Base-by-base conservation (phyloP, 140 eudicot genomes). In the Cichorium intybus region DNA sequence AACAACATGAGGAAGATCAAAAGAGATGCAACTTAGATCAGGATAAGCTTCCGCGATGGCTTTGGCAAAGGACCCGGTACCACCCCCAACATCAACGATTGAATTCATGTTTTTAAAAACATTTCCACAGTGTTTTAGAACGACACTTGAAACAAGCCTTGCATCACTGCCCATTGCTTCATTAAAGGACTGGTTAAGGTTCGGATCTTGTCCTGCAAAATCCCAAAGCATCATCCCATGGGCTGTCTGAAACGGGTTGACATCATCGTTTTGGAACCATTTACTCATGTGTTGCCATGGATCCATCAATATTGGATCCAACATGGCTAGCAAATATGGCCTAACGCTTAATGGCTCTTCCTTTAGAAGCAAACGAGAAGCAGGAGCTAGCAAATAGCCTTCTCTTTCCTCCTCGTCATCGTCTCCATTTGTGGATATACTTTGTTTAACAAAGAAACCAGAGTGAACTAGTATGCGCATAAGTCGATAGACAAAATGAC, bases 11-110 rank as follows among this genome's bases (percentile, higher is more conserved):
- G 86, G 85, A 7, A 73, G 76, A 16, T 84, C 86, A 49, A 82
- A 73, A 35, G 63, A 66, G 0, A 12, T 21, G 62, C 82, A 83
- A 23, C 55, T 55, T 31, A 83, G 8, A 15, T 49, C 20, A 0
- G 80, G 82, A 15, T 49, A 79, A 7, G 80, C 70, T 12, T 76
- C 51, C 1, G 70, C 70, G 24, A 79, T 73, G 63, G 15, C 56
- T 74, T 66, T 76, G 2, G 79, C 76, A 73, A 77, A 18, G 0
- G 64, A 66, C 2, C 84, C 86, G 1, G 59, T 77, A 20, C 88
- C 85, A 33, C 88, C 93, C 0, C 79, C 88, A 0, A 76, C 85
- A 61, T 85, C 93, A 11, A 85, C 93, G 57, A 79, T 22, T 4
- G 83, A 71, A 7, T 66, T 41, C 31, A 81, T 6, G 17, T 73